Base-by-base conservation (phyloP, 495 filamentous ascomycete species). In the Aspergillus ellipticus region DNA sequence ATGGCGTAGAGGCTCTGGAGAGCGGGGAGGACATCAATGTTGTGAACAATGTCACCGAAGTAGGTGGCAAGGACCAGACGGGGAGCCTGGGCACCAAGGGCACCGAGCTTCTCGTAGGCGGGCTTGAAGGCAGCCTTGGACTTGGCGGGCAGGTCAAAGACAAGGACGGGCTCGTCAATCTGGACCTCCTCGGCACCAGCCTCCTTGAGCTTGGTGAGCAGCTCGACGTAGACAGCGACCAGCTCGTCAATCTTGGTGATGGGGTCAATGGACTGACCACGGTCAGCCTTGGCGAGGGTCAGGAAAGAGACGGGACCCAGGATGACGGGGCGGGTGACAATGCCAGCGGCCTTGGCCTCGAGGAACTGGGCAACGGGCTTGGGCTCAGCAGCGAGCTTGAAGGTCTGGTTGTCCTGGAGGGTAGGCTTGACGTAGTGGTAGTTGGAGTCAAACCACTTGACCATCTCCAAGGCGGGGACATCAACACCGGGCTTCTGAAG, bases 361-460 rank as follows among this genome's bases (percentile, higher is more conserved):
- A 89, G 77, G 84, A 92, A 98, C 72, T 98, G 90, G 62, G 74
- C 79, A 59, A 98, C 88, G 63, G 94, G 90, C 85, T 98, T 98
- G 70, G 94, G 92, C 74, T 89, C 83, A 55, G 82, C 70, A 58
- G 80, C 76, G 51, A 98, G 90, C 74, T 89, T 89, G 87, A 97
- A 98, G 59, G 81, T 84, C 84, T 98, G 94, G 81, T 88, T 86
- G 77, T 97, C 88, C 75, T 96, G 89, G 54, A 98, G 83, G 56
- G 94, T 96, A 55, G 94, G 94, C 85, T 97, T 97, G 76, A 97
- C 94, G 79, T 97, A 97, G 83, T 98, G 94, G 85, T 98, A 98
- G 87, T 98, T 98, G 62, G 90, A 96, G 82, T 98, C 94, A 73
- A 98, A 98, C 94, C 95, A 98, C 80, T 98, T 98, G 52, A 98